Percentiles rank a stretch among this genome's conserved stretches.
phyloP scores from a whole-genome alignment of 805 yeast species.

The Starmera pachycereana region DNA sequence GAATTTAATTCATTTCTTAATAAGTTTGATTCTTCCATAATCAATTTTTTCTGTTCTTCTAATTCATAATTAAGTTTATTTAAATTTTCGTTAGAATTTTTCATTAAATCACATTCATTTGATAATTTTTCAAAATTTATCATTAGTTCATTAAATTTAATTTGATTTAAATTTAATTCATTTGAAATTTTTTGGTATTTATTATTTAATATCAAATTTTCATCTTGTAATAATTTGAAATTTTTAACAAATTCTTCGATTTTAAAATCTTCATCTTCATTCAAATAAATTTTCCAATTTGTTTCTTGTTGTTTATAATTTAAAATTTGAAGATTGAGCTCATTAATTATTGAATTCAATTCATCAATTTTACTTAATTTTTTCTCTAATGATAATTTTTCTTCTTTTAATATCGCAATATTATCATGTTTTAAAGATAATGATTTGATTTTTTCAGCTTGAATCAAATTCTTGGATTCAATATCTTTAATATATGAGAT shows the following conservation, averaged over 20 bases:
- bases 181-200: conserved; percentile 19
- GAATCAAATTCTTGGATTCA: conserved; percentile 43
- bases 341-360: conserved; percentile 34
- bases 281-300: conserved; percentile 34
- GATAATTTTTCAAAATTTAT: conserved; percentile 26
- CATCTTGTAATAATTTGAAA: conserved; percentile 29
- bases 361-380: conserved; percentile 29
- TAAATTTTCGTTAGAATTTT: conserved; percentile 17
- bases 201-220: conserved; percentile 25
- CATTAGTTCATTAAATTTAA: conserved; percentile 22
- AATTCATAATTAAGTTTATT: conserved; percentile 30
- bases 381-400: conserved; percentile 32
- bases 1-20: conserved; percentile 46
- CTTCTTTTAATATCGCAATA: conserved; percentile 44
- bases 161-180: conserved; percentile 20
- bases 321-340: conserved; percentile 39
- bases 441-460: conserved; percentile 40
- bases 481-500: conserved; percentile 32
- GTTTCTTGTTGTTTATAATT: conserved; percentile 35
- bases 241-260: conserved; percentile 29
- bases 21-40: conserved; percentile 48
- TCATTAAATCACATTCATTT: conserved; percentile 17
- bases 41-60: conserved; percentile 40
- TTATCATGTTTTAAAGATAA: conserved; percentile 36
- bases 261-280: conserved; percentile 19